A percentile compares a stretch with the other conserved stretches of the same genome.
Evolutionary conservation across 2,329 filamentous ascomycete species (phyloP).

Genomic region (Sphaerostilbella broomeana): DNA sequence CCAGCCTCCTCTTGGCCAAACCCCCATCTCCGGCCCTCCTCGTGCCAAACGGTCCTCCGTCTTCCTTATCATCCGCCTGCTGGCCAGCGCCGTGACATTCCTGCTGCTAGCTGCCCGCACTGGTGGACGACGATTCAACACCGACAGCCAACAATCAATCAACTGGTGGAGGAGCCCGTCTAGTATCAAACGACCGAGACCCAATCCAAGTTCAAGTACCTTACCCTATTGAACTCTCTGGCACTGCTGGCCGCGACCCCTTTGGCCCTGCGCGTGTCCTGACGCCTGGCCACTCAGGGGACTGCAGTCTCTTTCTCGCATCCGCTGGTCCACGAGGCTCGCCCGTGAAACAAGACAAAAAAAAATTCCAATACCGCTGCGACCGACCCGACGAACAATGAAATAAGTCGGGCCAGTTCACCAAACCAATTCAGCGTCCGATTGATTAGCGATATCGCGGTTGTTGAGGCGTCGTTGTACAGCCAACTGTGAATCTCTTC

Average conservation of each 20-base stretch:
- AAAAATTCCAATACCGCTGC: conserved; percentile 21
- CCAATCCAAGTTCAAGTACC: conserved; percentile 11
- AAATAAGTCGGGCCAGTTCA: conserved; percentile 32
- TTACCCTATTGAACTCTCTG: conserved; percentile 3
- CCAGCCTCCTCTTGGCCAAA: background rate
- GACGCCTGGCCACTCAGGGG: conserved; percentile 13
- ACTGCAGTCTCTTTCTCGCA: conserved; percentile 15
- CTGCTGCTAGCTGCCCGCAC: conserved; percentile 4
- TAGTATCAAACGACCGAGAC: conserved; percentile 6
- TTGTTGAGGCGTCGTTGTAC: too few species aligned
- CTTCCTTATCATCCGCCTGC: conserved; percentile 17
- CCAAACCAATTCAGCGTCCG: conserved; percentile 27
- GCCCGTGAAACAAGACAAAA: conserved; percentile 27
- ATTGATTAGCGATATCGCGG: conserved; percentile 9
- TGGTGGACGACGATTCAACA: background rate
- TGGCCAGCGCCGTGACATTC: conserved; percentile 10
- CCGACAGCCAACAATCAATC: conserved; percentile 1
- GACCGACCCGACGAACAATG: conserved; percentile 34
- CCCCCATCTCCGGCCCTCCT: conserved; percentile 14
- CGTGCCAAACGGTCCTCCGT: conserved; percentile 14
- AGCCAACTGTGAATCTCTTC: too few species aligned
- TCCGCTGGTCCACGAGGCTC: conserved; percentile 19
- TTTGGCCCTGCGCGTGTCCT: conserved; percentile 13
- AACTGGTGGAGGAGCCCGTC: background rate
- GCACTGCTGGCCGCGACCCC: conserved; percentile 3